Evolutionary conservation across 2,329 filamentous ascomycete species (phyloP), one percentile per base, ranked within the genome.

Genomic region (Talaromyces sp.): DNA sequence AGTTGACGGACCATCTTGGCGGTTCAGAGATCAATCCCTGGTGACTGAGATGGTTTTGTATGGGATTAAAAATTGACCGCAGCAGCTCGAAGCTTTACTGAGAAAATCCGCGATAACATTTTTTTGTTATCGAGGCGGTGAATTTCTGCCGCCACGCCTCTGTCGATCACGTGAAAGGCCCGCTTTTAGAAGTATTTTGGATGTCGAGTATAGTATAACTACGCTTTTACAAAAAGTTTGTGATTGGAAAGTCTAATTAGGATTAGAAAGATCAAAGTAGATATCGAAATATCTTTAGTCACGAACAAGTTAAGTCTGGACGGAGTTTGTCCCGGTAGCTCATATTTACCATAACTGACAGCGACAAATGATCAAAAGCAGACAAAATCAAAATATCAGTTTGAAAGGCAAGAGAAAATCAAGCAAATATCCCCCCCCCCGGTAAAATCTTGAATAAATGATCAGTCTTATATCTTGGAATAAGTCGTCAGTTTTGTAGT

Each of bases 1-100:
- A 99, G 86, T 80, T 96, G 91, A 66, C 94, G 88, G 64, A 96
- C 91, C 94, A 97, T 97, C 52, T 63, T 77, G 65, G 47, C 47
- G 35, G 37, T n/a, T 51, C 24, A 51, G 24, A 52, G 37, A 22
- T 30, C 16, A 20, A n/a, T 16, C 46, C 19, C 16, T 19, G 37
- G 30, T 27, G 17, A 27, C 3, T 46, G 22, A 33, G 1, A 32
- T 27, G 24, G 24, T 9, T 46, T 45, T 16, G 14, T 35, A 11
- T 32, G 16, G 11, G n/a, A 24, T 19, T 32, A 20, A 30, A 10
- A 43, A 16, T 48, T 46, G 42, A 36, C 30, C 37, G 39, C 40
- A 39, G 36, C 20, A 20, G 30, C 42, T 45, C 39, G 51, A 39
- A 40, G 44, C 20, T 44, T n/a, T n/a, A n/a, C n/a, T 27, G 39